Evolutionary conservation across 2,329 filamentous ascomycete genomes (phyloP), one percentile per base, ranked within the genome.

Genomic region (Tetracladium maxilliforme): DNA sequence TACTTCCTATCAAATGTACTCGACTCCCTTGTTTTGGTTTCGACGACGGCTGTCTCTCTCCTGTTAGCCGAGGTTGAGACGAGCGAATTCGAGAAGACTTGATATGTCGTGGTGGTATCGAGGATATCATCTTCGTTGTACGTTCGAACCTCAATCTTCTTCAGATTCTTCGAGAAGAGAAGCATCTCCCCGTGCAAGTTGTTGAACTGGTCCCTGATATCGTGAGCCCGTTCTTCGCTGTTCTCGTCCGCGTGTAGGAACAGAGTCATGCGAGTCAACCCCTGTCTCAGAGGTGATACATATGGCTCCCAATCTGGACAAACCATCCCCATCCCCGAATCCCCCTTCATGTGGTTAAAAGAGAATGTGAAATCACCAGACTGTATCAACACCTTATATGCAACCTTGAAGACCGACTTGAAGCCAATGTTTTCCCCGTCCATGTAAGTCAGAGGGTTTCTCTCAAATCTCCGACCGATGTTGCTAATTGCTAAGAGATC

Each of bases 221-320:
- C 39, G 4, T 42, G 25, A n/a, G 24, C 18, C 1, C 37, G 27
- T 3, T 36, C 29, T 1, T 25, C 32, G 0, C 26, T 5, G 12
- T n/a, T n/a, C n/a, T 41, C 36, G 10, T 39, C 28, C 2, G 47
- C 29, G 26, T 51, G 45, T 1, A 58, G 40, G 12, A 33, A 39
- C 1, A 61, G 38, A 0, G 49, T 58, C 5, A 57, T 51, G 6
- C 49, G 43, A 2, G 53, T 58, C 2, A 37, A 3, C 21, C 30
- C 1, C 30, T 16, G 3, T 47, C 37, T 10, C 45, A 26, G 62
- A 61, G 0, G 51, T 53, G 2, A 65, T 51, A 60, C 66, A n/a
- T n/a, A n/a, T n/a, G n/a, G n/a, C 68, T 2, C 61, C 62, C 18
- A 67, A 41, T 2, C 61, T 62, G 1, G 48, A 46, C 3, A 60